A percentile compares a stretch with the other conserved stretches of the same genome.
Evolutionary conservation across 495 filamentous ascomycete species (phyloP).

Genomic region (Pseudotulostoma volvatum): DNA sequence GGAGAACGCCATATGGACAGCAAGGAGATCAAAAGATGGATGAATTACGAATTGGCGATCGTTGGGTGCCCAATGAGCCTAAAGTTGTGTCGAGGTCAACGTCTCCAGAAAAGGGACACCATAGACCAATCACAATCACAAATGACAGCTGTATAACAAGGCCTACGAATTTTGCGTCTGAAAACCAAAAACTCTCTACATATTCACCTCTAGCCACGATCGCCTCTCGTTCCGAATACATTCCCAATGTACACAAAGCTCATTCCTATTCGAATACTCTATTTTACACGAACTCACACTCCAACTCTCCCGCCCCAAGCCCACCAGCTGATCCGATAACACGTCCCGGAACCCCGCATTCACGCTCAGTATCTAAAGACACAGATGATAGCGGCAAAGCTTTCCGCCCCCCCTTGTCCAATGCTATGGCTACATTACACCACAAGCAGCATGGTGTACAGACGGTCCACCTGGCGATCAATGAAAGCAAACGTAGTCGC

Average conservation of each 20-base stretch:
- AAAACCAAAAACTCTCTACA: background rate
- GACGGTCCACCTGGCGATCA: slow-evolving; percentile 27
- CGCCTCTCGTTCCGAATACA: slow-evolving; percentile 9
- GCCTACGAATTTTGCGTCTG: background rate
- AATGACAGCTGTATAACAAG: background rate
- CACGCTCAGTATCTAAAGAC: slow-evolving; percentile 26
- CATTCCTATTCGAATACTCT: slow-evolving; percentile 13
- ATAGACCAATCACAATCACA: background rate
- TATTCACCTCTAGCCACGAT: slow-evolving; percentile 1
- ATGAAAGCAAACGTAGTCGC: slow-evolving; percentile 9
- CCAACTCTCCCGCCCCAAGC: slow-evolving; percentile 18
- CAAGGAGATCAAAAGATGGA: background rate
- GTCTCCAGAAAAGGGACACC: background rate
- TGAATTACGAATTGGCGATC: background rate
- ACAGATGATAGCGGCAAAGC: slow-evolving; percentile 16
- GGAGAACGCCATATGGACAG: background rate
- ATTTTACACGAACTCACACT: slow-evolving; percentile 15
- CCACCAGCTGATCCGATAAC: slow-evolving; percentile 18
- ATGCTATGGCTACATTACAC: slow-evolving; percentile 19
- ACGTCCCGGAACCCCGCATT: slow-evolving; percentile 24
- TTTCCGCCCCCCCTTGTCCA: slow-evolving; percentile 19
- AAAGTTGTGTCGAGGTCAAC: background rate
- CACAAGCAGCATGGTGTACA: slow-evolving; percentile 24
- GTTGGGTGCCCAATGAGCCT: background rate
- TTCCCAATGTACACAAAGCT: background rate